These are phyloP conservation scores for Plasmodium yoelii DNA, from an alignment of 169 alveolate species.

Conservation along the genomic window DNA sequence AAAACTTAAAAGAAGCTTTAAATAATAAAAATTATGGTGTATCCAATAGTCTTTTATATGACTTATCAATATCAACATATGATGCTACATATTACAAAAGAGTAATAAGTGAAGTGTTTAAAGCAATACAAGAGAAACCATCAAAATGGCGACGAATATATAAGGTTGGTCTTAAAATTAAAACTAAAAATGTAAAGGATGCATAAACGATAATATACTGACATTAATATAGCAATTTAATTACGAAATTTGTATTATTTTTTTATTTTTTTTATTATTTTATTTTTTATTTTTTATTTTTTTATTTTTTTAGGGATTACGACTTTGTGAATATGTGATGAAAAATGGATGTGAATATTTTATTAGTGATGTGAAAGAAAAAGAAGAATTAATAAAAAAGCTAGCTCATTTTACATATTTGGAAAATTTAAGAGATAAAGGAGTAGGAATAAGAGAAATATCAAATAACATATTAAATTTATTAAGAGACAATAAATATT, in stretches of 20 bases:
- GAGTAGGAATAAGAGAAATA: constrained; percentile 65
- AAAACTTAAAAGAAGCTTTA: constrained; percentile 61
- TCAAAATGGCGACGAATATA: constrained; percentile 71
- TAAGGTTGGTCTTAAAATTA: constrained; percentile 7
- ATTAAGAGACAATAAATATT: constrained; percentile 43
- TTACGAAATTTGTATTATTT: not conserved
- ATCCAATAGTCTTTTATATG: constrained; percentile 66
- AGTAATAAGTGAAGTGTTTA: constrained; percentile 49
- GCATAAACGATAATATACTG: too few relatives aligned
- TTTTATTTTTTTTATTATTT: not conserved
- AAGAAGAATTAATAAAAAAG: constrained; percentile 55
- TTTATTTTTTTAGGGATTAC: constrained; percentile 16
- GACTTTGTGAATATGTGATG: constrained; percentile 67
- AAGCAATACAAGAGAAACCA: constrained; percentile 74
- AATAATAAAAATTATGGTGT: constrained; percentile 72
- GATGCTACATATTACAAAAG: constrained; percentile 55
- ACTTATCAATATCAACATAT: constrained; percentile 64
- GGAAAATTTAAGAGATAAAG: constrained; percentile 63
- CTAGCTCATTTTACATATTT: constrained; percentile 59
- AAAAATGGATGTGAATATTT: constrained; percentile 73
- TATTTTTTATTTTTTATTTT: too few relatives aligned
- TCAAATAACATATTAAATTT: constrained; percentile 54
- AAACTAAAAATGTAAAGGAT: not conserved
- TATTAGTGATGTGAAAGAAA: constrained; percentile 70
- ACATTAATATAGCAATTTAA: too few relatives aligned